Evolutionary conservation across 2,329 filamentous ascomycete species (phyloP), one percentile per base, ranked within the genome.

Genomic region (Aspergillus tubingensis): DNA sequence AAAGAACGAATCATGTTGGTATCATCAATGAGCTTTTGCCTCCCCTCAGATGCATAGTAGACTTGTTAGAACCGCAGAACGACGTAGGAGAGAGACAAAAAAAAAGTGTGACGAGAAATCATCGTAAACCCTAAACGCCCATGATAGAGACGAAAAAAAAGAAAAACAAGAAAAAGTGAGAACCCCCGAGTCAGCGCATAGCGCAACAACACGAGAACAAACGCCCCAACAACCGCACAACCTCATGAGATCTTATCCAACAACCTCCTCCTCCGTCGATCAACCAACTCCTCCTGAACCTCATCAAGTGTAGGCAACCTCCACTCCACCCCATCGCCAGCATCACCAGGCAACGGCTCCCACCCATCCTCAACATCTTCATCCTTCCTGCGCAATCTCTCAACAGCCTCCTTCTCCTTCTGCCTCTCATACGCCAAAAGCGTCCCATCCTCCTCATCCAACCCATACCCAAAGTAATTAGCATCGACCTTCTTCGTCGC

Each of bases 401-500:
- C 88, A 62, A 86, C 82, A 0, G 92, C 92, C 74, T 96, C 90
- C 66, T 87, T 85, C 82, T 98, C 95, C 79, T 92, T 95, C 71
- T 86, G 82, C 49, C 81, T 84, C 81, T 99, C 95, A 74, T 96
- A 96, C 54, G 82, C 86, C 64, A 97, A 75, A 71, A 98, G 74
- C 49, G 84, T 86, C 0, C 89, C 91, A 74, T 96, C 92, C 76
- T 98, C 95, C 76, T 98, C 93, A 68, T 93, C 91, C 7, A 93
- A 84, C 62, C 92, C 93, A 76, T 96, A 99, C 43, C 95, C 95
- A 76, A 97, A 99, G 77, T 99, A 99, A 32, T 88, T 90, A 11
- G 95, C 95, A 77, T 99, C 92, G 8, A 99, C 93, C 68, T 88
- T 86, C 77, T 86, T 88, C 57, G 80, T 77, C 62, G 78, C 74